Conservation (phyloP, 345 rosid species). For the Limnanthes douglasii region DNA sequence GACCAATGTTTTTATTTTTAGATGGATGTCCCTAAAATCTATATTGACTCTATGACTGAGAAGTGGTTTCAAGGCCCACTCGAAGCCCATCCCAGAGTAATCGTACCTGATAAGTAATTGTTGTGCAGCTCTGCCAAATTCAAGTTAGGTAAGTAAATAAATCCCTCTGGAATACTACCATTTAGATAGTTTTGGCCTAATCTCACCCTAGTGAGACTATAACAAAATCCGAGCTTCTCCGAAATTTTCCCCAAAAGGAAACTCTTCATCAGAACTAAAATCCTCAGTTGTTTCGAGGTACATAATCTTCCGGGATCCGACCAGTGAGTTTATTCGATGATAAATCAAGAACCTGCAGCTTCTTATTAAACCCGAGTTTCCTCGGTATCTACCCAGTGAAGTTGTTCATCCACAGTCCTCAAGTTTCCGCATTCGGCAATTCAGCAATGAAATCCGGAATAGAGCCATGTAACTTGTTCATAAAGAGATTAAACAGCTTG, state of each 20-base stretch:
- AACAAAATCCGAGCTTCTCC: constrained; percentile 32
- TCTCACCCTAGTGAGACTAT: constrained; percentile 33
- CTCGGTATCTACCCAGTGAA: constrained; percentile 50
- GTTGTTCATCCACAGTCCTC: constrained; percentile 51
- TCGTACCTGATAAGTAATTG: constrained; percentile 40
- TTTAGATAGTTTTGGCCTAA: constrained; percentile 55
- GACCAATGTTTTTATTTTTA: no score
- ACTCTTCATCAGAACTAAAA: constrained; percentile 32
- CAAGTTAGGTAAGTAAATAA: constrained; percentile 51
- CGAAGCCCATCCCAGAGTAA: no score
- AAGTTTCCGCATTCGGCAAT: constrained; percentile 29
- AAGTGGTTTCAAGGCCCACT: no score
- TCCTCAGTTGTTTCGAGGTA: constrained; percentile 22
- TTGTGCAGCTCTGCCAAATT: constrained; percentile 43
- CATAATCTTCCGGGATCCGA: constrained; percentile 35
- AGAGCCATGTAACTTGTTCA: constrained; percentile 46
- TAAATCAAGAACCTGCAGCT: constrained; percentile 34
- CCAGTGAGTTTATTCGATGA: constrained; percentile 74
- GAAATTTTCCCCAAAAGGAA: constrained; percentile 59
- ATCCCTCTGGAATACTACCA: constrained; percentile 41
- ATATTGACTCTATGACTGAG: no score
- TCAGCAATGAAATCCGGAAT: constrained; percentile 37
- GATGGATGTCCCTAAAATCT: no score
- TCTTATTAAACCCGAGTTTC: constrained; percentile 37
- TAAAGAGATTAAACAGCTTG: constrained; percentile 38